phyloP scores from a whole-genome alignment of 1,139 yeast species.

The Nematodospora anomalae region DNA sequence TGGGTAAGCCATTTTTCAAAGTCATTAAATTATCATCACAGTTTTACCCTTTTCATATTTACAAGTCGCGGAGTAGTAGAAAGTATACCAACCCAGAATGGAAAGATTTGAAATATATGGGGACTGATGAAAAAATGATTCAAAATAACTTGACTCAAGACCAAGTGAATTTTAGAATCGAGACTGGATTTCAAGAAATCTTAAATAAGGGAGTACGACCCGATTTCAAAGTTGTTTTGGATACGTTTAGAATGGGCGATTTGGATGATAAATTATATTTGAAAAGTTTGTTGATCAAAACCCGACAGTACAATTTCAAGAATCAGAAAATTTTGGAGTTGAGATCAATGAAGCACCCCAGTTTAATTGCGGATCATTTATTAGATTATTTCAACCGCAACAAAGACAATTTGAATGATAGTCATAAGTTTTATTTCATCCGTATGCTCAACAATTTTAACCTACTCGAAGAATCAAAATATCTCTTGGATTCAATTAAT shows the following conservation, averaged over 20 bases:
- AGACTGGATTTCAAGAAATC: slow-evolving; percentile 36
- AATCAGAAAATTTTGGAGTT: slow-evolving; percentile 22
- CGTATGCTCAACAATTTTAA: slow-evolving; percentile 33
- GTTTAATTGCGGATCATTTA: slow-evolving; percentile 20
- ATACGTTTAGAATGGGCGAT: slow-evolving; percentile 24
- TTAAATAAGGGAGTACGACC: slow-evolving; percentile 38
- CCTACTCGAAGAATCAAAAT: slow-evolving; percentile 25
- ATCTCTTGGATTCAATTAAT: slow-evolving; percentile 24
- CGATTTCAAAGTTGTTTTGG: slow-evolving; percentile 30
- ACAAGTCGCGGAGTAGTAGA: slow-evolving; percentile 17
- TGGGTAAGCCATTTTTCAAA: slow-evolving; percentile 20
- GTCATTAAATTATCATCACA: slow-evolving; percentile 29
- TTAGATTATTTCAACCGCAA: slow-evolving; percentile 17
- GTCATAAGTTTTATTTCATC: slow-evolving; percentile 32
- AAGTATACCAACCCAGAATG: slow-evolving; percentile 17
- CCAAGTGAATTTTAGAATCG: slow-evolving; percentile 35
- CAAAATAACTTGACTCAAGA: slow-evolving; percentile 7
- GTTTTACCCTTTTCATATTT: slow-evolving; percentile 30
- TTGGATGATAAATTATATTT: slow-evolving; percentile 13
- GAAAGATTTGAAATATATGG: slow-evolving; percentile 11
- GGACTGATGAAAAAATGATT: neutral
- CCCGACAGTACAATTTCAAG: slow-evolving; percentile 19
- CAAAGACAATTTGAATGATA: slow-evolving; percentile 21
- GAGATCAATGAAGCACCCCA: slow-evolving; percentile 21
- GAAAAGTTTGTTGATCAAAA: slow-evolving; percentile 22